These are phyloP conservation scores for Plasmodiophora brassicae DNA, from an alignment of 208 protist species.

Conservation along the genomic window DNA sequence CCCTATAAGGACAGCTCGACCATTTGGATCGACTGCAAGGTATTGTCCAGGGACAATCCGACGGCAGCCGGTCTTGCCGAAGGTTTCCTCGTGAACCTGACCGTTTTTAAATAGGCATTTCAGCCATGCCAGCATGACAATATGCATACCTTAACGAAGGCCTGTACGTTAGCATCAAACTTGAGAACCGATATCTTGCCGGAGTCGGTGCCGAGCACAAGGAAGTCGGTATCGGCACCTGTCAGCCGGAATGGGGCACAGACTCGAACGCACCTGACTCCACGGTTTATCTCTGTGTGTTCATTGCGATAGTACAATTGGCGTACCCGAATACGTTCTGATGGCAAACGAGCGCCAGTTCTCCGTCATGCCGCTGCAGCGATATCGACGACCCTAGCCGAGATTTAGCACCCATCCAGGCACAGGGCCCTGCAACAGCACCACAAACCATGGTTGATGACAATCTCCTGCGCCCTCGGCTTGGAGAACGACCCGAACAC, in stretches of 20 bases:
- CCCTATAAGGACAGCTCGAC: slow-evolving; percentile 88
- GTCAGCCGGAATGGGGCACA: slow-evolving; percentile 4
- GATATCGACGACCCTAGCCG: background rate
- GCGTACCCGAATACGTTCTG: background rate
- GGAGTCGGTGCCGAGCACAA: slow-evolving; percentile 1
- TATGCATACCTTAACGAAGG: background rate
- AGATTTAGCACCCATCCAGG: background rate
- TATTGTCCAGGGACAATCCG: slow-evolving; percentile 74
- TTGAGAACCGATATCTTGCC: background rate
- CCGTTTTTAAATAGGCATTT: background rate
- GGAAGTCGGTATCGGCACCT: slow-evolving; percentile 15
- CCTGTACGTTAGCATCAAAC: background rate
- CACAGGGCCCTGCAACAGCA: background rate
- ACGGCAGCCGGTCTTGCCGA: slow-evolving; percentile 88
- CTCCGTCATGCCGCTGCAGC: background rate
- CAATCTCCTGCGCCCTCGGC: slow-evolving; percentile 69
- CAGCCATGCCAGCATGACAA: background rate
- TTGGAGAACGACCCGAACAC: slow-evolving; percentile 76
- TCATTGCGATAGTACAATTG: background rate
- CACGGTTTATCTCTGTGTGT: background rate
- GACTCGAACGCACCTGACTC: background rate
- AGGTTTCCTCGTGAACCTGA: slow-evolving; percentile 82
- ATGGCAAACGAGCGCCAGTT: background rate
- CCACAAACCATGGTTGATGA: slow-evolving; percentile 33
- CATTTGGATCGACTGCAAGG: slow-evolving; percentile 77